Percentiles rank a stretch among this genome's conserved stretches.
These are phyloP conservation scores for Myxozyma sirexii DNA, from an alignment of 805 yeast species.

Conservation along the genomic window DNA sequence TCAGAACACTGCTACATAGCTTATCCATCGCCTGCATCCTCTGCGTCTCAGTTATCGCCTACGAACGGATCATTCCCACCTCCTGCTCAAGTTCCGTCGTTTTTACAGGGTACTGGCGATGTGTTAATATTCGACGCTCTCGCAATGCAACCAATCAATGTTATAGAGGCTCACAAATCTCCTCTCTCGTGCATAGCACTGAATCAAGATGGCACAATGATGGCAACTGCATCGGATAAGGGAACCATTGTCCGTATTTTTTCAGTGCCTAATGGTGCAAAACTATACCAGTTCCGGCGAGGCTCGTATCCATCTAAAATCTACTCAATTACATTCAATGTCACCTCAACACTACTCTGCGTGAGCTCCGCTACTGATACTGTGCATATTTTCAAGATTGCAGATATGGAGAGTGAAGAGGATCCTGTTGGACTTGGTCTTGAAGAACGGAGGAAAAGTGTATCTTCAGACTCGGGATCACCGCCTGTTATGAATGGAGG, in stretches of 20 bases:
- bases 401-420: constrained; percentile 43
- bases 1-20: constrained; percentile 55
- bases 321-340: constrained; percentile 73
- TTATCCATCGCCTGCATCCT: constrained; percentile 54
- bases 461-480: constrained; percentile 33
- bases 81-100: constrained; percentile 14
- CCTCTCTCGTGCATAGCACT: constrained; percentile 68
- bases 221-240: constrained; percentile 87
- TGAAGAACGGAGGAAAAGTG: constrained; percentile 30
- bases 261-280: constrained; percentile 56
- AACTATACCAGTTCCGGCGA: constrained; percentile 73
- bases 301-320: constrained; percentile 86
- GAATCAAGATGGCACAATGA: constrained; percentile 71
- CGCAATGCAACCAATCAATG: constrained; percentile 72
- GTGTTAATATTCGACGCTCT: constrained; percentile 79
- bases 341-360: constrained; percentile 68
- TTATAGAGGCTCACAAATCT: constrained; percentile 83
- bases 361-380: constrained; percentile 90
- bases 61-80: constrained; percentile 28
- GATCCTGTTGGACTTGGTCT: constrained; percentile 1
- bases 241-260: constrained; percentile 91
- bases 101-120: constrained; percentile 51
- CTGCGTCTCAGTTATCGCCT: constrained; percentile 26
- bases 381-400: constrained; percentile 84
- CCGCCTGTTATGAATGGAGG: constrained; percentile 34